Conservation (phyloP, 306 rosid genomes). For the Casuarina glauca region DNA sequence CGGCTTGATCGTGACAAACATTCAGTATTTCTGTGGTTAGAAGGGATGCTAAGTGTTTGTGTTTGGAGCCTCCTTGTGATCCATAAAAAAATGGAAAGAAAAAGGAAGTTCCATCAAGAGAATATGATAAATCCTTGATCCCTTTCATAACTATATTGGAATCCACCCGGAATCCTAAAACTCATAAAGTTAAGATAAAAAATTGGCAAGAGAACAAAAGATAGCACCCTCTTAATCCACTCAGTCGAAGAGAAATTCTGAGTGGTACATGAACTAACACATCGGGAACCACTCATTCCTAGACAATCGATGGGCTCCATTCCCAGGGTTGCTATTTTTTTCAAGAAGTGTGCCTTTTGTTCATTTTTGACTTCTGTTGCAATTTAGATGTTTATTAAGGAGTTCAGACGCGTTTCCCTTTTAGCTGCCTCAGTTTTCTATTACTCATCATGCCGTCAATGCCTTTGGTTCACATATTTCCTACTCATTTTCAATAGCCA, state of each 20-base stretch:
- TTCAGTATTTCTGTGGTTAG: neutral
- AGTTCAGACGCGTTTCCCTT: neutral
- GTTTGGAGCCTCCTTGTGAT: neutral
- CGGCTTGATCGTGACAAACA: constrained; percentile 10
- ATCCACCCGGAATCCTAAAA: too few species aligned
- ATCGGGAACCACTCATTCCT: too few species aligned
- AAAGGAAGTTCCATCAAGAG: neutral
- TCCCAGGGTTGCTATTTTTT: neutral
- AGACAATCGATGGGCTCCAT: neutral
- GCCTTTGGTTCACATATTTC: neutral
- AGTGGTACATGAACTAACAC: too few species aligned
- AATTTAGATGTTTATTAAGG: too few species aligned
- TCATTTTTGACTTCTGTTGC: neutral
- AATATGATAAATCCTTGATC: neutral
- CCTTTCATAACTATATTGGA: too few species aligned
- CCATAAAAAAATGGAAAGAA: neutral
- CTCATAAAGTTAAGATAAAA: too few species aligned
- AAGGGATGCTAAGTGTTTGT: neutral
- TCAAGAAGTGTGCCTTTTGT: neutral
- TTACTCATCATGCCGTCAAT: neutral
- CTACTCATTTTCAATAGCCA: neutral
- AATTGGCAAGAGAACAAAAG: neutral
- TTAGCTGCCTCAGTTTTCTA: neutral
- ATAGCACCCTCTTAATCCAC: neutral
- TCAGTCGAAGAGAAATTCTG: too few species aligned